Evolutionary conservation across 148 eudicot species (phyloP).

Genomic region (Selenicereus undatus): DNA sequence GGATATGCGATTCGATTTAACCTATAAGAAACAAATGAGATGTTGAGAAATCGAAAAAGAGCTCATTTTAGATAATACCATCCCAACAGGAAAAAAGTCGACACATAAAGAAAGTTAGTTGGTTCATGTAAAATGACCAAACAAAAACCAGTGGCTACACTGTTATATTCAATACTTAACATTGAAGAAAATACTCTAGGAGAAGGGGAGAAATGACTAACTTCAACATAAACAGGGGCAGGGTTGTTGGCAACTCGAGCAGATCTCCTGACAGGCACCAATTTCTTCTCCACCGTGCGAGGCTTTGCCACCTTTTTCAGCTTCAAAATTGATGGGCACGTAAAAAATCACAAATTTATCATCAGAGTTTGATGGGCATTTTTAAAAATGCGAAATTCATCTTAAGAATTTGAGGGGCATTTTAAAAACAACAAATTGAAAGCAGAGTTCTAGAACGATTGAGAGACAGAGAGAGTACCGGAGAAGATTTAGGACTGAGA

Average conservation of each 20-base stretch:
- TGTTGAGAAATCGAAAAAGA: neutral
- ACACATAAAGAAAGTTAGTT: too few species aligned
- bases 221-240: conserved; percentile 54
- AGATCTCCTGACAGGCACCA: conserved; percentile 71
- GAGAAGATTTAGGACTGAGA: conserved; percentile 54
- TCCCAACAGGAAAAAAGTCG: neutral
- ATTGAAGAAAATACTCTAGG: neutral
- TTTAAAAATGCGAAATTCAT: neutral
- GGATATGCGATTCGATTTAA: conserved; percentile 12
- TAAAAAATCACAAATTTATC: neutral
- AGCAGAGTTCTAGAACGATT: neutral
- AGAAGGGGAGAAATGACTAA: conserved; percentile 25
- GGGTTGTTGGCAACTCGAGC: conserved; percentile 59
- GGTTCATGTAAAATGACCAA: too few species aligned
- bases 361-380: too few species aligned
- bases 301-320: conserved; percentile 54
- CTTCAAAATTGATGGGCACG: conserved; percentile 22
- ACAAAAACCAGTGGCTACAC: too few species aligned
- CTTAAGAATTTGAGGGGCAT: neutral
- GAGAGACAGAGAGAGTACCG: conserved; percentile 31
- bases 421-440: neutral
- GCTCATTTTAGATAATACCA: neutral
- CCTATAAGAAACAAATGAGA: conserved; percentile 2
- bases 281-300: conserved; percentile 39
- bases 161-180: neutral